phyloP scores from a whole-genome alignment of 2,329 filamentous ascomycete genomes.

The Fusarium bulbicola region DNA sequence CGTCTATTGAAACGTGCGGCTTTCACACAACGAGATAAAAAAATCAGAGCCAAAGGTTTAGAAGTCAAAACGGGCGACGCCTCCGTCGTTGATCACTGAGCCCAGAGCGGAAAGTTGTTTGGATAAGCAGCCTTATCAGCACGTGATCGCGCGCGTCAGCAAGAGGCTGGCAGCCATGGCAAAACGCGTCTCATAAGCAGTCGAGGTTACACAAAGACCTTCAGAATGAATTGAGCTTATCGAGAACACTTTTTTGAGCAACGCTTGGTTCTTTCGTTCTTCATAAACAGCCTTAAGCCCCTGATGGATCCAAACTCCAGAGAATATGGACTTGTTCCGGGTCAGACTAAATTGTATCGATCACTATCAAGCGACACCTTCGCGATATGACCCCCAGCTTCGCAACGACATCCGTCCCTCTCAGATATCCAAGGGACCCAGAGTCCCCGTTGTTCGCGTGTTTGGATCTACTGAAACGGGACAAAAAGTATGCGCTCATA shows the following conservation, averaged over 20 bases:
- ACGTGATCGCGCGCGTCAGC: constrained; percentile 27
- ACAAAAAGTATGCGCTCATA: constrained; percentile 94
- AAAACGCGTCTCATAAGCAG: constrained; percentile 17
- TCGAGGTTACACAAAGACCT: neutral
- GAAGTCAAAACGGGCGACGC: neutral
- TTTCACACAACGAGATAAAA: neutral
- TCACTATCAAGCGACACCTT: constrained; percentile 85
- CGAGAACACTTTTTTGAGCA: neutral
- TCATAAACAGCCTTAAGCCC: neutral
- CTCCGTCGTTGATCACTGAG: constrained; percentile 3
- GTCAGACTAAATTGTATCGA: constrained; percentile 96
- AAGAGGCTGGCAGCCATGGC: constrained; percentile 1
- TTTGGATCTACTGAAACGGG: constrained; percentile 95
- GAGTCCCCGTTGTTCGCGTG: constrained; percentile 85
- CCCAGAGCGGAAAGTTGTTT: constrained; percentile 1
- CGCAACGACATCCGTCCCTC: constrained; percentile 69
- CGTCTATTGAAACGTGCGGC: neutral
- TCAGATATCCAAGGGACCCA: constrained; percentile 70
- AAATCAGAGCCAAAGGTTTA: neutral
- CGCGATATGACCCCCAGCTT: constrained; percentile 82
- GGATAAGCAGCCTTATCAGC: constrained; percentile 33
- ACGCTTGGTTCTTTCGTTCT: neutral
- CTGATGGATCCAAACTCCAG: constrained; percentile 30
- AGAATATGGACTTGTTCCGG: constrained; percentile 74
- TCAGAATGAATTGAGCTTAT: neutral